phyloP scores from a whole-genome alignment of 1,284 basidiomycete genomes.

The Apiotrichum sp. region DNA sequence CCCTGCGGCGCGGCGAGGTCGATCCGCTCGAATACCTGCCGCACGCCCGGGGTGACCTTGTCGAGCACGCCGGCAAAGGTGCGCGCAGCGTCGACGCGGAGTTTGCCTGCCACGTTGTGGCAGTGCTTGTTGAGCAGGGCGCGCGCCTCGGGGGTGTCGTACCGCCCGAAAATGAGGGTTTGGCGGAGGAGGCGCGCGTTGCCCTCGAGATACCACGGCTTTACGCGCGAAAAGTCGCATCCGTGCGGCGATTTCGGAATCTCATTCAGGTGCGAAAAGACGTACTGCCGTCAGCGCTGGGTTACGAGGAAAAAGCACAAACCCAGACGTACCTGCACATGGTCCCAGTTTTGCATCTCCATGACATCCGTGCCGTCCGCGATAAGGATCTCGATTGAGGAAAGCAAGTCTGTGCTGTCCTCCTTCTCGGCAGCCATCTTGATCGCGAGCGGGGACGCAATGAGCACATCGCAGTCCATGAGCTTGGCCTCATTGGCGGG shows the following conservation, averaged over 20 bases:
- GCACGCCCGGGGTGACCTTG: constrained; percentile 67
- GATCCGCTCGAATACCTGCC: constrained; percentile 56
- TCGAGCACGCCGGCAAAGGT: constrained; percentile 58
- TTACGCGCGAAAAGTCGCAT: constrained; percentile 92
- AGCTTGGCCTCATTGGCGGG: constrained; percentile 45
- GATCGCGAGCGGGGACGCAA: constrained; percentile 88
- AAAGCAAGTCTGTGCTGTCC: constrained; percentile 81
- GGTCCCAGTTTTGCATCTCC: constrained; percentile 99
- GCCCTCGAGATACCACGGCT: constrained; percentile 94
- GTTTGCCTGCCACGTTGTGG: constrained; percentile 78
- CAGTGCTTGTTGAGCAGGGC: constrained; percentile 66
- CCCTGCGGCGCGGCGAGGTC: constrained; percentile 44
- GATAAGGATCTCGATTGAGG: constrained; percentile 89
- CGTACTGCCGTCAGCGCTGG: constrained; percentile 56
- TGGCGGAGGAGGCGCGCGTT: constrained; percentile 78
- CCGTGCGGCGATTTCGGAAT: constrained; percentile 89
- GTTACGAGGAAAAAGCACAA: not conserved
- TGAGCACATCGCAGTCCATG: constrained; percentile 73
- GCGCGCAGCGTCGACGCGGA: constrained; percentile 55
- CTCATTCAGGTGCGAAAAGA: constrained; percentile 75
- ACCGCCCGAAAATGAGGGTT: constrained; percentile 77
- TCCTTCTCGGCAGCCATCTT: constrained; percentile 92
- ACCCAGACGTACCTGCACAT: constrained; percentile 63
- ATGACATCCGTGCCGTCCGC: constrained; percentile 89
- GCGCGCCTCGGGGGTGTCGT: constrained; percentile 83